Percentiles rank a stretch among this genome's conserved stretches.
Conservation (phyloP, 371 early-diverging fungal genomes). For the Nematocida minor region DNA sequence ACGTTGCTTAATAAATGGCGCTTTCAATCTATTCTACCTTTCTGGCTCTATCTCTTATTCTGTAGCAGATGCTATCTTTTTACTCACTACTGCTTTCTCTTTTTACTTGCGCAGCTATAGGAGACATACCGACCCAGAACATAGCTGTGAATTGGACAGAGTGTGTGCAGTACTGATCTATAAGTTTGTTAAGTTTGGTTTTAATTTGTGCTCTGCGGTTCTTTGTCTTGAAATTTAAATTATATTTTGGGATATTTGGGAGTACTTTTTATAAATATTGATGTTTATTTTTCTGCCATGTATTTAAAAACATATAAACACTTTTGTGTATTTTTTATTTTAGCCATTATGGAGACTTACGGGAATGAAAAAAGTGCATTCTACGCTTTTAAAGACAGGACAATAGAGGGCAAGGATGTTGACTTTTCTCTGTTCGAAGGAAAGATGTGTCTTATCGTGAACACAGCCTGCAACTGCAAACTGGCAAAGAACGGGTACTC, state of each 20-base stretch:
- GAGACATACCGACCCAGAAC: too few relatives aligned
- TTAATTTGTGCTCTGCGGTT: too few relatives aligned
- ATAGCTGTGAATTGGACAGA: too few relatives aligned
- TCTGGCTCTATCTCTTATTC: not conserved
- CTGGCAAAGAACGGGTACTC: conserved; percentile 74
- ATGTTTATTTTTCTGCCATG: too few relatives aligned
- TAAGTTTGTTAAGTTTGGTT: too few relatives aligned
- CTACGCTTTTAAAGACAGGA: conserved; percentile 49
- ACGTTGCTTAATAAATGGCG: conserved; percentile 43
- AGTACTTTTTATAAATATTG: too few relatives aligned
- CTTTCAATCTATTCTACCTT: not conserved
- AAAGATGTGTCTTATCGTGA: conserved; percentile 70
- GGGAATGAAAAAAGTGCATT: not conserved
- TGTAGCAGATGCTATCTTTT: not conserved
- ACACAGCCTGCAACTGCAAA: conserved; percentile 88
- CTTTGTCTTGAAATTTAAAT: too few relatives aligned
- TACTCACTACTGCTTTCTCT: too few relatives aligned
- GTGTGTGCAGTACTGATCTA: too few relatives aligned
- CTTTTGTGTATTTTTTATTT: conserved; percentile 1
- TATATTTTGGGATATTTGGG: too few relatives aligned
- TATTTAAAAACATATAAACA: too few relatives aligned
- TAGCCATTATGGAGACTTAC: not conserved
- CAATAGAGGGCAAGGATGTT: conserved; percentile 10
- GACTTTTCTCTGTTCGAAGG: conserved; percentile 51
- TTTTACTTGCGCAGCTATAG: too few relatives aligned